Evolutionary conservation across 2,329 filamentous ascomycete species (phyloP).

Genomic region (Cadophora gregata): DNA sequence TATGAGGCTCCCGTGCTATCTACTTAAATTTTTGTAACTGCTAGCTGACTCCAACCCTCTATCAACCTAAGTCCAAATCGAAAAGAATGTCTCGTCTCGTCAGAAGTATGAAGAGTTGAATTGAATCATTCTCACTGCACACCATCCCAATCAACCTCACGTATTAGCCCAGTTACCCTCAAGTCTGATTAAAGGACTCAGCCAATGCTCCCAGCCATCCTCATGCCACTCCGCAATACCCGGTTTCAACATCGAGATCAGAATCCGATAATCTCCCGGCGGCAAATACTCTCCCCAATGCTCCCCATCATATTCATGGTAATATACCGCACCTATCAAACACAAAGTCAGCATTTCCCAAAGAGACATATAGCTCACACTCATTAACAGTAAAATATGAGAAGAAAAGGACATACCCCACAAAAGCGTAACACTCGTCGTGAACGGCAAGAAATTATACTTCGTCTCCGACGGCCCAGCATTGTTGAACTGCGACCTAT

Average conservation of each 20-base stretch:
- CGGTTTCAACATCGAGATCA: neutral
- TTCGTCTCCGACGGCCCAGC: slow-evolving; percentile 6
- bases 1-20: too few species aligned
- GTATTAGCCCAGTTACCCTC: neutral
- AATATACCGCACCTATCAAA: neutral
- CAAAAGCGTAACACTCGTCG: neutral
- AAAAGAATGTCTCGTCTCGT: too few species aligned
- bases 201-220: neutral
- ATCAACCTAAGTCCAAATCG: too few species aligned
- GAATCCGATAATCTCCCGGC: neutral
- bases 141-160: too few species aligned
- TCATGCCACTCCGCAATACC: slow-evolving; percentile 3
- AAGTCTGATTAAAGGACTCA: slow-evolving; percentile 8
- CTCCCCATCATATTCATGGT: neutral
- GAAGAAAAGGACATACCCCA: neutral
- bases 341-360: neutral
- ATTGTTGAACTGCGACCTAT: slow-evolving; percentile 5
- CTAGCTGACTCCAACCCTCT: too few species aligned
- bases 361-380: neutral
- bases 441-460: slow-evolving; percentile 3
- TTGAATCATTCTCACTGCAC: too few species aligned
- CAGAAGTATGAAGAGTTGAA: too few species aligned
- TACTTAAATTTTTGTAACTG: too few species aligned
- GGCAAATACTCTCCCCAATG: slow-evolving; percentile 4
- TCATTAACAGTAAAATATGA: too few species aligned